A percentile compares a stretch with the other conserved stretches of the same genome.
Evolutionary conservation across 2,329 filamentous ascomycete genomes (phyloP).

Genomic region (Fusarium heterosporum): DNA sequence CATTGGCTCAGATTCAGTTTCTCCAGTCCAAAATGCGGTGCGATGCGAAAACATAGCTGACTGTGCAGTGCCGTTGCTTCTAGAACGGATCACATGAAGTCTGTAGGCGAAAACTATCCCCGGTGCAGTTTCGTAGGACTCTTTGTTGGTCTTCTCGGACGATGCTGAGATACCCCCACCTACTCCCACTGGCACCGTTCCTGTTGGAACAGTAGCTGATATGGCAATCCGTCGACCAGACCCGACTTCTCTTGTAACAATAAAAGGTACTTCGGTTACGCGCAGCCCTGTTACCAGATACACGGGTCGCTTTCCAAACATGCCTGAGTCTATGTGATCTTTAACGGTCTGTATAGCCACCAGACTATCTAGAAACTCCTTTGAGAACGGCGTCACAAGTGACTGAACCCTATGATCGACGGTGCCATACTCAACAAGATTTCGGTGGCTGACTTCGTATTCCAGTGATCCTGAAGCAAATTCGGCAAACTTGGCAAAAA

Average conservation of each 20-base stretch:
- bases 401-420: background rate
- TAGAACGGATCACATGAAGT: background rate
- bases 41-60: background rate
- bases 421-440: background rate
- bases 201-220: background rate
- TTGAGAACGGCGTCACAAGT: background rate
- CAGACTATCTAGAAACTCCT: background rate
- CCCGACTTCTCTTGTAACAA: rapidly evolving
- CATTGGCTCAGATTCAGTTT: background rate
- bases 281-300: background rate
- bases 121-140: background rate
- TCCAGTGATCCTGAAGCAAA: background rate
- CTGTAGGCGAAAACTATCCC: background rate
- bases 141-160: rapidly evolving
- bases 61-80: background rate
- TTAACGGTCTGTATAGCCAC: rapidly evolving
- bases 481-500: background rate
- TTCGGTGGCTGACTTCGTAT: background rate
- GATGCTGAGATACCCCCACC: background rate
- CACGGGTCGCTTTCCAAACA: background rate
- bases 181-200: rapidly evolving
- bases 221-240: background rate
- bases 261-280: rapidly evolving
- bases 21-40: background rate
- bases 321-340: rapidly evolving